Percentiles rank a stretch among this genome's conserved stretches.
Evolutionary conservation across 73 alveolate genomes (phyloP).

Genomic region (Tetrahymena thermophila): DNA sequence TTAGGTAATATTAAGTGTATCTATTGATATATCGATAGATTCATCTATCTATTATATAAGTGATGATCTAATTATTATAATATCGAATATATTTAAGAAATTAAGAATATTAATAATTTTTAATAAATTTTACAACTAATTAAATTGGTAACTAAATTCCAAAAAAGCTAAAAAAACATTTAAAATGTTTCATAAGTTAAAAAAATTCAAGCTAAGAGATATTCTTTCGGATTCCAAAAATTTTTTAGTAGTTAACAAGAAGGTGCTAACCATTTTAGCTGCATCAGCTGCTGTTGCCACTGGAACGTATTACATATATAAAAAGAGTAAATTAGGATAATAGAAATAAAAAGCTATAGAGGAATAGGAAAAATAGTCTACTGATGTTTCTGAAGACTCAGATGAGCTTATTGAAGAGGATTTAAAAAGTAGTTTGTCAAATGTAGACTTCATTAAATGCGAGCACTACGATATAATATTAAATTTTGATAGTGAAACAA

Average conservation of each 20-base stretch:
- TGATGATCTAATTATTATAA: neutral
- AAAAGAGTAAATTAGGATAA: neutral
- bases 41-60: neutral
- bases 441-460: neutral
- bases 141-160: too few species aligned
- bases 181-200: neutral
- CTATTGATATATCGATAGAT: neutral
- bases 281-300: neutral
- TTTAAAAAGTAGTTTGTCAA: neutral
- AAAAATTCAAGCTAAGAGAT: neutral
- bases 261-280: neutral
- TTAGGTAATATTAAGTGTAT: neutral
- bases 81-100: neutral
- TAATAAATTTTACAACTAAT: neutral
- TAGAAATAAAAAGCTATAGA: neutral
- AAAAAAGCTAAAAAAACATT: neutral
- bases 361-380: neutral
- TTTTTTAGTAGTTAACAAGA: neutral
- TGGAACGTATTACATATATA: neutral
- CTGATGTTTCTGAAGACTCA: neutral
- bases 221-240: neutral
- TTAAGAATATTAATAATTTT: neutral
- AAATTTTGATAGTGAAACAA: neutral
- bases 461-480: neutral
- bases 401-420: neutral